Evolutionary conservation across 352 stramenopile genomes (phyloP).

Genomic region (Globisporangium acanthophoron): DNA sequence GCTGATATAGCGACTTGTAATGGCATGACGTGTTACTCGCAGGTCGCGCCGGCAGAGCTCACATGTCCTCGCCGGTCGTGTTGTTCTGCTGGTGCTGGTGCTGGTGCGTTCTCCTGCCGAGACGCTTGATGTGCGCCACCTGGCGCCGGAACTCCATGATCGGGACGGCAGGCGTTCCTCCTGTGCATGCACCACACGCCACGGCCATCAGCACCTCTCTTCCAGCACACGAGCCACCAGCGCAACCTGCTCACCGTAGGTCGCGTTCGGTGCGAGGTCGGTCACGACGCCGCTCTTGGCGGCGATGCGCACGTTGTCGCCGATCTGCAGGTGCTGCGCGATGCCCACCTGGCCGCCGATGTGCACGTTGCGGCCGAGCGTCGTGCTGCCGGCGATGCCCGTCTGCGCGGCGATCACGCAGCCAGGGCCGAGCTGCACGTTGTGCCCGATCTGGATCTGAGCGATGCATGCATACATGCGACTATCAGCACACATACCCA

Average conservation of each 20-base stretch:
- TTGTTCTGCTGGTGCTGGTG: background rate
- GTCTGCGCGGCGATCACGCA: slow-evolving; percentile 80
- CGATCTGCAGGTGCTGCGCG: slow-evolving; percentile 72
- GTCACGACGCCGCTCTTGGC: slow-evolving; percentile 85
- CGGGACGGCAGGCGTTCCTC: slow-evolving; percentile 63
- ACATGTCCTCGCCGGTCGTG: background rate
- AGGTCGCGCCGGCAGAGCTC: background rate
- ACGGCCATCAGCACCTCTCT: background rate
- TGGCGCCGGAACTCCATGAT: slow-evolving; percentile 80
- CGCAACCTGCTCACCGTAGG: slow-evolving; percentile 34
- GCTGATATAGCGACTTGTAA: background rate
- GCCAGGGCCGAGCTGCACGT: slow-evolving; percentile 64
- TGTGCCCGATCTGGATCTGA: slow-evolving; percentile 85
- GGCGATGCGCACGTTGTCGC: slow-evolving; percentile 79
- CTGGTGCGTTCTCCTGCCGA: slow-evolving; percentile 22
- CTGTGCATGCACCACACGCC: slow-evolving; percentile 19
- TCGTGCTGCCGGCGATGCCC: slow-evolving; percentile 80
- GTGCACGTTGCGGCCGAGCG: slow-evolving; percentile 64
- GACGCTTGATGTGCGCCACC: slow-evolving; percentile 43
- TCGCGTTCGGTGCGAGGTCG: slow-evolving; percentile 40
- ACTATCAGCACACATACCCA: background rate
- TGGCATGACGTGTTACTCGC: background rate
- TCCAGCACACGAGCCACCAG: no score
- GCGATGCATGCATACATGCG: background rate
- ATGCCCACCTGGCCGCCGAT: slow-evolving; percentile 83